A percentile compares a stretch with the other conserved stretches of the same genome.
These are phyloP conservation scores for Neurospora africana DNA, from an alignment of 495 filamentous ascomycete genomes.

Conservation along the genomic window DNA sequence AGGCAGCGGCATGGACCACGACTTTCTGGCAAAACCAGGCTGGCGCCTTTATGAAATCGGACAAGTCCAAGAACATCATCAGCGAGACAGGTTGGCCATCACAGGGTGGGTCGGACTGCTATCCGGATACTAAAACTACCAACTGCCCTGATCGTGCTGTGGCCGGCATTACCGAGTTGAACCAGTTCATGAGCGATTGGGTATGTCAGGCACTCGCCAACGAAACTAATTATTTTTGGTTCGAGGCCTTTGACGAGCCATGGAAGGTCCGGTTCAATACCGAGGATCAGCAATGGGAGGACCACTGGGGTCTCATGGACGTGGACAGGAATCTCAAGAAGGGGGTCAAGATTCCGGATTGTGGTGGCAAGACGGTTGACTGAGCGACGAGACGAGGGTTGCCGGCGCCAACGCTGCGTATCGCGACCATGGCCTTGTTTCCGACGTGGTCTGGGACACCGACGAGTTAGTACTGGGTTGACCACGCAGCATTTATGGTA, in stretches of 20 bases:
- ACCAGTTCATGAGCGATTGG: conserved; percentile 75
- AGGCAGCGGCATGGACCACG: conserved; percentile 75
- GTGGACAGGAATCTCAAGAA: conserved; percentile 73
- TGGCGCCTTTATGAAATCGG: conserved; percentile 42
- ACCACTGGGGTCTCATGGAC: conserved; percentile 93
- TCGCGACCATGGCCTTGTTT: not conserved
- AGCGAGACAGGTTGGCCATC: conserved; percentile 90
- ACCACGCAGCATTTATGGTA: not conserved
- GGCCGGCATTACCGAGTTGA: conserved; percentile 76
- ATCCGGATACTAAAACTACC: conserved; percentile 28
- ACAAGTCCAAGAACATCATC: conserved; percentile 60
- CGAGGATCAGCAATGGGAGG: conserved; percentile 72
- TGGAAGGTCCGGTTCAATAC: conserved; percentile 77
- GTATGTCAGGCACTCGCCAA: conserved; percentile 71
- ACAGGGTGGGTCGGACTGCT: conserved; percentile 72
- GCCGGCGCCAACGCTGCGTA: not conserved
- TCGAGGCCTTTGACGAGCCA: conserved; percentile 89
- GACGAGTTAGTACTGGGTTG: not conserved
- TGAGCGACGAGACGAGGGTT: not conserved
- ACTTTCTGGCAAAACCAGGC: conserved; percentile 68
- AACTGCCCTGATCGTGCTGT: conserved; percentile 54
- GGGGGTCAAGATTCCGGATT: conserved; percentile 81
- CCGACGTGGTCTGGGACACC: not conserved
- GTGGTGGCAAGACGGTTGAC: conserved; percentile 59
- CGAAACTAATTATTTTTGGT: conserved; percentile 92